These are phyloP conservation scores for Irpex sp. DNA, from an alignment of 1,284 basidiomycete genomes.

Conservation along the genomic window DNA sequence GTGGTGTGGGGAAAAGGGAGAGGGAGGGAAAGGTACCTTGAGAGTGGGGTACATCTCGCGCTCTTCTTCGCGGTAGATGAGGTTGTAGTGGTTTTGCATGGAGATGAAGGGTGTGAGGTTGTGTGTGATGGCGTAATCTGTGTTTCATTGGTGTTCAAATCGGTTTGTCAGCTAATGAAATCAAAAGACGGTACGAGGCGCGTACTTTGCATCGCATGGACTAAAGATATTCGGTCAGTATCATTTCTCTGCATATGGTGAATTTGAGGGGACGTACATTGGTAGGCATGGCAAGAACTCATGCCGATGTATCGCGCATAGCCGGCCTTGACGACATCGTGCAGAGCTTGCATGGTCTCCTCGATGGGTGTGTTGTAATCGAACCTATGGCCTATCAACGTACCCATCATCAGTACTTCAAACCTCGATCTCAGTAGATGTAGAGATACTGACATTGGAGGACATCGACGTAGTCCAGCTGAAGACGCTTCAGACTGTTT, in stretches of 20 bases:
- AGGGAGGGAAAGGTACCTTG: slow-evolving; percentile 15
- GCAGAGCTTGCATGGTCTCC: slow-evolving; percentile 39
- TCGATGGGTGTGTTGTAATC: slow-evolving; percentile 32
- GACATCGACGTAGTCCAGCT: slow-evolving; percentile 34
- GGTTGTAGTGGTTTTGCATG: slow-evolving; percentile 35
- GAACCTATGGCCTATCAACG: slow-evolving; percentile 26
- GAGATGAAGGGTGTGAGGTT: slow-evolving; percentile 35
- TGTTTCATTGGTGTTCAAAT: not conserved
- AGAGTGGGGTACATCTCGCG: slow-evolving; percentile 30
- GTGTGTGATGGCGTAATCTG: slow-evolving; percentile 27
- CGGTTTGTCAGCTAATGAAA: not conserved
- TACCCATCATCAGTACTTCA: not conserved
- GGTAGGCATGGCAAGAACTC: slow-evolving; percentile 31
- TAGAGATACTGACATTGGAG: slow-evolving; percentile 24
- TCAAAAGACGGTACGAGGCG: not conserved
- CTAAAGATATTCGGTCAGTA: slow-evolving; percentile 4
- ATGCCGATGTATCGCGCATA: slow-evolving; percentile 40
- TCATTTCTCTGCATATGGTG: not conserved
- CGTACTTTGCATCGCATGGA: slow-evolving; percentile 26
- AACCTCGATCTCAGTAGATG: not conserved
- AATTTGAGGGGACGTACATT: slow-evolving; percentile 19
- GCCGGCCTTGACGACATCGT: slow-evolving; percentile 36
- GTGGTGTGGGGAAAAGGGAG: not conserved
- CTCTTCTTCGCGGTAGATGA: slow-evolving; percentile 37
- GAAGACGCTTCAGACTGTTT: slow-evolving; percentile 28